Evolutionary conservation across 179 eudicot genomes (phyloP), one percentile per base, ranked within the genome.

Genomic region (Beta macrorhiza): DNA sequence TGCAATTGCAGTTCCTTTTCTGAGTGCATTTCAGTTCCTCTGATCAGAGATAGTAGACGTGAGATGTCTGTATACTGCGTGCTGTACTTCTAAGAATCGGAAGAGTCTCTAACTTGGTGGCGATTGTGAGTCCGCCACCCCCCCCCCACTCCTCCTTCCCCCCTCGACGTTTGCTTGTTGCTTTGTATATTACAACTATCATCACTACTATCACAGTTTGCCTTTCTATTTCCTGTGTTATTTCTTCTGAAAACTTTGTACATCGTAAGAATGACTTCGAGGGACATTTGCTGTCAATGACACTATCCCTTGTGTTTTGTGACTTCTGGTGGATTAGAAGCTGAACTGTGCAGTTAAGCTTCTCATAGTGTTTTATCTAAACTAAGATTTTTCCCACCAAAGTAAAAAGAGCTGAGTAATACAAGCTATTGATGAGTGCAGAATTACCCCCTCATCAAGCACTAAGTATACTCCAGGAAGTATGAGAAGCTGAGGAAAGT

Each of bases 1-100:
- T 84, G 79, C 70, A 70, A 29, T 74, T 79, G 78, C 81, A 85
- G 83, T 80, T 82, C 81, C 80, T 81, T 7, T 85, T 85, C 73
- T 84, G 63, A 84, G 37, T 42, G 53, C 51, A 42, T 55, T 67
- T 80, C 82, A 75, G 67, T 56, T 84, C 32, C 42, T 45, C 70
- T 55, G 77, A 73, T 72, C 80, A 83, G 79, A 82, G 78, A 83
- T 70, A 79, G 77, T 76, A 72, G 80, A 64, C n/a, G 82, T 59
- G 81, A 74, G 72, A 72, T 56, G 74, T 78, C 20, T 77, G 79
- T 72, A 76, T 64, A 61, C 74, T 69, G 67, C 75, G 58, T 67
- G 49, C 80, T 47, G 80, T 64, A 76, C 73, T 58, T 68, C 64
- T 56, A 75, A 49, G 74, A 76, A 45, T 58, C 79, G 78, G 78